phyloP scores from a whole-genome alignment of 768 basidiomycete genomes.

The Mycena leptocephala region DNA sequence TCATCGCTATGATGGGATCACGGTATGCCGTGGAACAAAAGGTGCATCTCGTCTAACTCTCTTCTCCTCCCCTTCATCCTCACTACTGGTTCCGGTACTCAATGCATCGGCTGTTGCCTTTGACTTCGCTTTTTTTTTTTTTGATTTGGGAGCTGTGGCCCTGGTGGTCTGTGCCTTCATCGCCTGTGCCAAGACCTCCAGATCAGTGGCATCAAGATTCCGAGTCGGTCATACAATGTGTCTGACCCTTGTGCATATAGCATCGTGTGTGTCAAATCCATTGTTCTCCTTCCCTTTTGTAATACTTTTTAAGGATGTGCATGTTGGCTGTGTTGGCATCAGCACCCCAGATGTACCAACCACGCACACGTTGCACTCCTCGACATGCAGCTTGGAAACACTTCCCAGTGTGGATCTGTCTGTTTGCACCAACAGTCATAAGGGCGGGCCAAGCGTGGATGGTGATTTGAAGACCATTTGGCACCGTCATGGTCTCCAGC shows the following conservation, averaged over 20 bases:
- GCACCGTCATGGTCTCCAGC: neutral
- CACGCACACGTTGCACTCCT: no score
- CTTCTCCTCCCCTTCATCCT: neutral
- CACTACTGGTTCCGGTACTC: neutral
- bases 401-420: no score
- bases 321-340: no score
- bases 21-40: conserved; percentile 25
- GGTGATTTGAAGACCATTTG: conserved; percentile 6
- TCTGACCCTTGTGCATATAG: neutral
- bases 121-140: neutral
- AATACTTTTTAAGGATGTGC: no score
- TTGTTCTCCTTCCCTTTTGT: neutral
- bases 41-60: conserved; percentile 10
- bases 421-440: neutral
- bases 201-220: neutral
- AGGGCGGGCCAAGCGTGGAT: neutral
- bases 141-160: neutral
- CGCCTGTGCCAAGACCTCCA: neutral
- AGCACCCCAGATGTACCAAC: no score
- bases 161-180: neutral
- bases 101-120: neutral
- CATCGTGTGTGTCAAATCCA: neutral
- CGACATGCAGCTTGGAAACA: no score
- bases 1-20: conserved; percentile 15
- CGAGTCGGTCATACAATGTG: neutral